phyloP scores from a whole-genome alignment of 2,329 filamentous ascomycete species.

The Penicillium griseofulvum region DNA sequence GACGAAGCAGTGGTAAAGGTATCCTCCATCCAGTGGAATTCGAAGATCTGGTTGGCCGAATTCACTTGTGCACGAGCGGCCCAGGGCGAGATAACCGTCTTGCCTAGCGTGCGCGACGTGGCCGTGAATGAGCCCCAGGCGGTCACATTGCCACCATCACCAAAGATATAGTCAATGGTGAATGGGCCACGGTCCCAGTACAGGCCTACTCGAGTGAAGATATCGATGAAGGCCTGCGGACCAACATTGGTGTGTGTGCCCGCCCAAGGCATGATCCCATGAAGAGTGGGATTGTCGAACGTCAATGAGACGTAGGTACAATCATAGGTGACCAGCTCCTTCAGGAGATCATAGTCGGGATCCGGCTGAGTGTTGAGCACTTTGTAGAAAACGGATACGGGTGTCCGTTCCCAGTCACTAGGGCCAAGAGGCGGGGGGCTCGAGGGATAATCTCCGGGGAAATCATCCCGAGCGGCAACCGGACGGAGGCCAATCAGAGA shows the following conservation, averaged over 20 bases:
- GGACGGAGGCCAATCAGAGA: too few relatives aligned
- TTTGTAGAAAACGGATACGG: background rate
- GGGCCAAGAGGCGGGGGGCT: background rate
- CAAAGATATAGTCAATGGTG: background rate
- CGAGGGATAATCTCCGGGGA: background rate
- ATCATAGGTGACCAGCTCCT: background rate
- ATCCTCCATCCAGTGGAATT: background rate
- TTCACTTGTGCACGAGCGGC: background rate
- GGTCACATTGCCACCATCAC: background rate
- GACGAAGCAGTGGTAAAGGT: background rate
- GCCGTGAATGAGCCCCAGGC: background rate
- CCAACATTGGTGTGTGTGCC: background rate
- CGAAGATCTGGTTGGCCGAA: background rate
- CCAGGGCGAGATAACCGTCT: background rate
- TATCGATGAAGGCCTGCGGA: background rate
- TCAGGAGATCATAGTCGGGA: background rate
- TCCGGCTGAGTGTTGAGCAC: background rate
- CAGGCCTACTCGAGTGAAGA: background rate
- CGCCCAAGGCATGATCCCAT: background rate
- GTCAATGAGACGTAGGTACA: background rate
- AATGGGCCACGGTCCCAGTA: background rate
- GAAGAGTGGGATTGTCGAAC: background rate
- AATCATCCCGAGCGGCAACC: background rate
- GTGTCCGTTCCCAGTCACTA: background rate
- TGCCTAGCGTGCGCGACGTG: background rate